Evolutionary conservation across 768 basidiomycete species (phyloP).

Genomic region (Kwoniella dejecticola): DNA sequence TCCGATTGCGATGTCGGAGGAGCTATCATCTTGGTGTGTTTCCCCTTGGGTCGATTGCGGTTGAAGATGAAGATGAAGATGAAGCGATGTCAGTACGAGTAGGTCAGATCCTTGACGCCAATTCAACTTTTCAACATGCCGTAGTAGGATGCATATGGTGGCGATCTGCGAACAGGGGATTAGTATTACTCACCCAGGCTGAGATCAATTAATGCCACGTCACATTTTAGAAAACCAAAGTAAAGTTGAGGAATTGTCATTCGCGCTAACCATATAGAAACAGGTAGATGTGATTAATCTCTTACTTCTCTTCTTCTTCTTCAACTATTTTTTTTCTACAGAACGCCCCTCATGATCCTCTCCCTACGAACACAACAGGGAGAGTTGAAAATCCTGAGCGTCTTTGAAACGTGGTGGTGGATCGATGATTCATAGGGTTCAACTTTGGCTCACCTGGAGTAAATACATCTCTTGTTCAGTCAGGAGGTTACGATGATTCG

Average conservation of each 20-base stretch:
- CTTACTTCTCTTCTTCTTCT: conserved; percentile 16
- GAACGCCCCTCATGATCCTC: conserved; percentile 40
- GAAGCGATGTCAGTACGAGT: too few species aligned
- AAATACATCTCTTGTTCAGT: conserved; percentile 8
- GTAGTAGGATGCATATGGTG: too few species aligned
- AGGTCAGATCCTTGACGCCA: too few species aligned
- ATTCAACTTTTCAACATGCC: too few species aligned
- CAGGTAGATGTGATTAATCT: too few species aligned
- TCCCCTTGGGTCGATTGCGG: too few species aligned
- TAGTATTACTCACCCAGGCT: neutral
- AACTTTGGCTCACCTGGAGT: conserved; percentile 51
- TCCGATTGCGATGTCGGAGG: conserved; percentile 74
- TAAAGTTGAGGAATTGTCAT: too few species aligned
- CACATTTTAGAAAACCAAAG: too few species aligned
- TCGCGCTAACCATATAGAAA: too few species aligned
- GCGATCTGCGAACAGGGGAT: too few species aligned
- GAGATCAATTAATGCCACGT: conserved; percentile 4
- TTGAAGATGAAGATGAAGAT: neutral
- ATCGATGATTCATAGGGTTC: conserved; percentile 40
- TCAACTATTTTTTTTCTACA: conserved; percentile 31
- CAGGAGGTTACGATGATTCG: conserved; percentile 23
- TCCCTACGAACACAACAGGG: neutral
- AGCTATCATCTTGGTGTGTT: conserved; percentile 50
- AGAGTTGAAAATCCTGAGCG: conserved; percentile 44
- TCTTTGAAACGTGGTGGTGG: conserved; percentile 12